Percentiles rank a stretch among this genome's conserved stretches.
phyloP scores from a whole-genome alignment of 2,329 filamentous ascomycete species.

The Pestalotiopsis fici region DNA sequence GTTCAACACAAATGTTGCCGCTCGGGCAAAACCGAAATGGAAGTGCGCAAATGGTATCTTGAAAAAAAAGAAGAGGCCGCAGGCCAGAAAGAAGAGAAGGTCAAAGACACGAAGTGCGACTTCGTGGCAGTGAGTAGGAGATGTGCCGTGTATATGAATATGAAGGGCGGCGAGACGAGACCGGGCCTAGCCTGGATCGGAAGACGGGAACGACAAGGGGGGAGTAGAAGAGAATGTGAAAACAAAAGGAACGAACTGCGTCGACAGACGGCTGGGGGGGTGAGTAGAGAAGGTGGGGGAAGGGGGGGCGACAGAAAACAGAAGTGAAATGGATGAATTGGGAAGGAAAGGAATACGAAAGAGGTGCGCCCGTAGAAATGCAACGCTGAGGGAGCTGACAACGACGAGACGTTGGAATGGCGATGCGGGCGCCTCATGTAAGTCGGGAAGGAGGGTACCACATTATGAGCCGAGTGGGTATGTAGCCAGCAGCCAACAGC shows the following conservation, averaged over 20 bases:
- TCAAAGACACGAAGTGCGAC: neutral
- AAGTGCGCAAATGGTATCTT: neutral
- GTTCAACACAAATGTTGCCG: neutral
- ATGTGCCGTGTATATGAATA: neutral
- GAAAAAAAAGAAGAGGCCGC: neutral
- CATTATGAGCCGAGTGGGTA: neutral
- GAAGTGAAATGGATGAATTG: neutral
- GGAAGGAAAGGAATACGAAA: neutral
- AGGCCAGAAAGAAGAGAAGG: conserved; percentile 3
- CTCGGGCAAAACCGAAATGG: neutral
- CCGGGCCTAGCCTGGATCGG: neutral
- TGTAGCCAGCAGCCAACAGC: neutral
- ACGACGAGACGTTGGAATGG: neutral
- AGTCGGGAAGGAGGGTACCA: conserved; percentile 11
- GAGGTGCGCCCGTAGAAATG: neutral
- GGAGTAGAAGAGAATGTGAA: neutral
- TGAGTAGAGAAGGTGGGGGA: neutral
- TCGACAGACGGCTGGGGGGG: neutral
- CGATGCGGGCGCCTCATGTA: conserved; percentile 1
- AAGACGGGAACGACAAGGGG: neutral
- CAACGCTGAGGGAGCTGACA: neutral
- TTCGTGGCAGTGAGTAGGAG: neutral
- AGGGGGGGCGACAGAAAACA: neutral
- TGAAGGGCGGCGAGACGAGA: neutral
- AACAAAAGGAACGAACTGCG: neutral